Evolutionary conservation across 495 filamentous ascomycete species (phyloP).

Genomic region (Tuber umbilicatum): DNA sequence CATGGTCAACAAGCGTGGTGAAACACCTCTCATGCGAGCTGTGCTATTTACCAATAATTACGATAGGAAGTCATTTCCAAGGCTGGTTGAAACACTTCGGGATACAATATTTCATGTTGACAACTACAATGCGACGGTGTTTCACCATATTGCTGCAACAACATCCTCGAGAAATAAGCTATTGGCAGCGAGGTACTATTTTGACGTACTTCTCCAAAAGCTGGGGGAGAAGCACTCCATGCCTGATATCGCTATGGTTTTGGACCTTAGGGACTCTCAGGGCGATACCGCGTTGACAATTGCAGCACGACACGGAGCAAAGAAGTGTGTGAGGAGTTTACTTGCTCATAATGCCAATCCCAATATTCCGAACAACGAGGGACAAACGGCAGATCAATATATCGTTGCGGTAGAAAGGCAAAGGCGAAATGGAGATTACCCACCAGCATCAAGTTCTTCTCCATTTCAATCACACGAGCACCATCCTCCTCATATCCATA

Average conservation of each 20-base stretch:
- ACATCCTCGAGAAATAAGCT: conserved; percentile 72
- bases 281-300: conserved; percentile 88
- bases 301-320: conserved; percentile 68
- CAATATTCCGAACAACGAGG: conserved; percentile 70
- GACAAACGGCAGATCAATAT: conserved; percentile 69
- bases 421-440: conserved; percentile 33
- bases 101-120: conserved; percentile 70
- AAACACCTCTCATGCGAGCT: conserved; percentile 90
- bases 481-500: conserved; percentile 23
- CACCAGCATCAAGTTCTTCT: conserved; percentile 35
- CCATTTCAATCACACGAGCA: conserved; percentile 36
- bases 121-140: conserved; percentile 70
- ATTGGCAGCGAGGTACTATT: conserved; percentile 80
- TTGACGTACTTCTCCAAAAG: conserved; percentile 82
- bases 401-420: conserved; percentile 46
- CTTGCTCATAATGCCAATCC: conserved; percentile 65
- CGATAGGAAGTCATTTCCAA: conserved; percentile 78
- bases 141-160: conserved; percentile 85
- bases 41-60: conserved; percentile 94
- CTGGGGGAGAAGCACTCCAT: conserved; percentile 55
- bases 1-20: conserved; percentile 66
- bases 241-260: conserved; percentile 56
- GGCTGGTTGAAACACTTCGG: conserved; percentile 69
- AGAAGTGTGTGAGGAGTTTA: conserved; percentile 65
- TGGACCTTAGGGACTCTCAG: conserved; percentile 69